phyloP scores from a whole-genome alignment of 176 grass and related monocot genomes.

The Oryza meridionalis region DNA sequence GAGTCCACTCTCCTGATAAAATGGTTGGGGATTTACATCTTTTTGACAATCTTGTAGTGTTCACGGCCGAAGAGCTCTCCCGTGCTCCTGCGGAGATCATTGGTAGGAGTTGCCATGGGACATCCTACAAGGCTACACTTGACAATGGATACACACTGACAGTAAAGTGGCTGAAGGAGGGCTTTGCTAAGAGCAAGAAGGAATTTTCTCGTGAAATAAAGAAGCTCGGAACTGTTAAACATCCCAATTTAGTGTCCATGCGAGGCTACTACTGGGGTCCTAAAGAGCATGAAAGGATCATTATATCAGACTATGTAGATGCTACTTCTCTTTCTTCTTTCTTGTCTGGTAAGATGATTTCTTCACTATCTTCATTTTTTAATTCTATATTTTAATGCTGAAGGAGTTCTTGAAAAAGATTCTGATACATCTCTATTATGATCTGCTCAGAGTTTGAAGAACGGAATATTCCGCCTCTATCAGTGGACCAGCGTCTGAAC shows the following conservation, averaged over 20 bases:
- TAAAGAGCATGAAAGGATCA: conserved; percentile 87
- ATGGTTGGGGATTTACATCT: conserved; percentile 83
- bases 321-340: conserved; percentile 68
- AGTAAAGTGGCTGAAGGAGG: conserved; percentile 95
- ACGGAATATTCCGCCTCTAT: conserved; percentile 57
- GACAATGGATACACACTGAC: conserved; percentile 71
- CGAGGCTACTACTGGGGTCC: conserved; percentile 93
- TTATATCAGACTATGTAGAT: conserved; percentile 84
- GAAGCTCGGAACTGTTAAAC: conserved; percentile 78
- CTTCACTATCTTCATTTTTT: not conserved
- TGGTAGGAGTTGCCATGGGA: conserved; percentile 93
- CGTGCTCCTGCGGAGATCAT: conserved; percentile 85
- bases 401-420: not conserved
- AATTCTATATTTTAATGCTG: not conserved
- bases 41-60: conserved; percentile 62
- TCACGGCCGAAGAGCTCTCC: conserved; percentile 85
- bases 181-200: conserved; percentile 85
- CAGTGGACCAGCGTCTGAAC: conserved; percentile 56
- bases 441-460: conserved; percentile 63
- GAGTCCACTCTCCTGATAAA: conserved; percentile 86
- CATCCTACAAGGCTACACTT: conserved; percentile 83
- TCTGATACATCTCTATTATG: conserved; percentile 41
- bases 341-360: conserved; percentile 66
- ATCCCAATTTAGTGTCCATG: conserved; percentile 71
- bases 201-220: conserved; percentile 95